Percentiles rank a stretch among this genome's conserved stretches.
phyloP scores from a whole-genome alignment of 768 basidiomycete species.

The Pleurotus platypus region DNA sequence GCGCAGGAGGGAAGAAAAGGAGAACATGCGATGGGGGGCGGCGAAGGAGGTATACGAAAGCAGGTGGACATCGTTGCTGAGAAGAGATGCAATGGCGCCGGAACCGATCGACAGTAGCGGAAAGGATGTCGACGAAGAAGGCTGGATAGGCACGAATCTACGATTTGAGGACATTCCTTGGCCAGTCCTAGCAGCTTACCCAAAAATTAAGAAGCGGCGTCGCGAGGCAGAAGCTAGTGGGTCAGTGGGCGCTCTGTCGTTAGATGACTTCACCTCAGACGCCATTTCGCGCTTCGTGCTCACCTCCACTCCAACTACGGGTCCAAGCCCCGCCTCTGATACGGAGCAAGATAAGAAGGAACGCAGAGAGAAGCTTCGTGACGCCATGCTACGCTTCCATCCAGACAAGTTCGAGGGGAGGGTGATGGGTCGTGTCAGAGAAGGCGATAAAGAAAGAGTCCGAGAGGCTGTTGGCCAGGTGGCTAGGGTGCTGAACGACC shows the following conservation, averaged over 20 bases:
- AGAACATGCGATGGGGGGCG: constrained; percentile 36
- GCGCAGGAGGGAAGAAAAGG: constrained; percentile 44
- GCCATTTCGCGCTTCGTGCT: constrained; percentile 59
- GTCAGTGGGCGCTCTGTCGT: constrained; percentile 14
- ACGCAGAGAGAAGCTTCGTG: constrained; percentile 59
- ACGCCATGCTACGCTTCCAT: constrained; percentile 71
- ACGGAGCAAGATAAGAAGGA: constrained; percentile 32
- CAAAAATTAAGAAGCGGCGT: constrained; percentile 14
- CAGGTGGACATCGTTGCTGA: constrained; percentile 53
- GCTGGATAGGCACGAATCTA: constrained; percentile 20
- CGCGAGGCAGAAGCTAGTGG: background rate
- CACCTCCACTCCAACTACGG: constrained; percentile 1
- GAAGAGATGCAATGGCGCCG: constrained; percentile 9
- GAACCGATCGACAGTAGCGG: constrained; percentile 8
- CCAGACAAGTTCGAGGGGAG: constrained; percentile 83
- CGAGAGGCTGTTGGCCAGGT: constrained; percentile 62
- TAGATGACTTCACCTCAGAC: constrained; percentile 53
- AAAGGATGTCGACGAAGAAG: background rate
- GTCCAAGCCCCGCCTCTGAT: constrained; percentile 16
- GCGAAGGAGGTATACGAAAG: constrained; percentile 52
- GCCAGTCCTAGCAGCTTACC: constrained; percentile 49
- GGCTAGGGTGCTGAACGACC: constrained; percentile 51
- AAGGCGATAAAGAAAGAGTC: constrained; percentile 45
- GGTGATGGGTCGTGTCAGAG: constrained; percentile 48
- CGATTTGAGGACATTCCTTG: constrained; percentile 67